phyloP scores from a whole-genome alignment of 257 asterid genomes.

The Ilex asprella region DNA sequence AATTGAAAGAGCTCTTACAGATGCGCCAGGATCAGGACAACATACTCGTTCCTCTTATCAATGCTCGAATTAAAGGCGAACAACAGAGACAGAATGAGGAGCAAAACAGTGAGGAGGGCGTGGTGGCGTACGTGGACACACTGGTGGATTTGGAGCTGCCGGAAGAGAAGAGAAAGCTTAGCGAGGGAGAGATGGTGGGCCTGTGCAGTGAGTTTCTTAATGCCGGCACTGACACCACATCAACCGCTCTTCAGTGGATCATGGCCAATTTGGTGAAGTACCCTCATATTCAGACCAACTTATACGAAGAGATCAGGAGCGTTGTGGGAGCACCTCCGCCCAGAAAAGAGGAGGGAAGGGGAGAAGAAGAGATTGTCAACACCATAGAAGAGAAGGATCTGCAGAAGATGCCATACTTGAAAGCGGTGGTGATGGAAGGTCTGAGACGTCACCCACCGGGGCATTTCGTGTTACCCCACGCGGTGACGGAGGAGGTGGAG shows the following conservation, averaged over 20 bases:
- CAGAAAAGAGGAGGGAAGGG: not conserved
- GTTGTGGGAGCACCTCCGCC: not conserved
- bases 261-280: conserved; percentile 1
- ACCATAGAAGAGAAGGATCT: not conserved
- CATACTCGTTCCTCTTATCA: not conserved
- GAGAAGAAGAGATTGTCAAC: not conserved
- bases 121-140: not conserved
- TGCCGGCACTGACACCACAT: conserved; percentile 1
- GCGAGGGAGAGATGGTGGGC: not conserved
- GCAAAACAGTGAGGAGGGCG: not conserved
- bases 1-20: not conserved
- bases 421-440: no score
- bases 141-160: not conserved
- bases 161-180: not conserved
- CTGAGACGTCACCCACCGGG: not conserved
- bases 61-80: not conserved
- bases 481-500: not conserved
- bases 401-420: no score
- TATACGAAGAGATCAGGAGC: not conserved
- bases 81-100: not conserved
- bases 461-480: not conserved
- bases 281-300: not conserved
- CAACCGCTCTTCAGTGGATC: not conserved
- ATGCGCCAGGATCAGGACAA: not conserved
- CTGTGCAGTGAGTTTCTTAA: not conserved